Percentiles rank a stretch among this genome's conserved stretches.
These are phyloP conservation scores for Closterium sp. DNA, from an alignment of 139 green algal genomes.

Conservation along the genomic window DNA sequence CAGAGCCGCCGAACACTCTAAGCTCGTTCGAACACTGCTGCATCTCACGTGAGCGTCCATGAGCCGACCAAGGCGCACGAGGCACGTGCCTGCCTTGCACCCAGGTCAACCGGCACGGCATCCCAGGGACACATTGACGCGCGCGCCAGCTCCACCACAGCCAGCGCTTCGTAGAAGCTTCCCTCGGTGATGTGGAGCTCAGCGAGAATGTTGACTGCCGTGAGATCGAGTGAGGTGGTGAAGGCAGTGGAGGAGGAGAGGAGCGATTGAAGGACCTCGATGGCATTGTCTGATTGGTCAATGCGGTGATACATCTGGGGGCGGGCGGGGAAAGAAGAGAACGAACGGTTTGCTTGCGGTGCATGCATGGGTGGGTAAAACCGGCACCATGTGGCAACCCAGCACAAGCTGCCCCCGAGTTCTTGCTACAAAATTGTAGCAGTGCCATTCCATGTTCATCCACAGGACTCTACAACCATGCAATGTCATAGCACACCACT, in stretches of 20 bases:
- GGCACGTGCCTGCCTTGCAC: constrained; percentile 61
- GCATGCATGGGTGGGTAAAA: background rate
- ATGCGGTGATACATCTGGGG: constrained; percentile 63
- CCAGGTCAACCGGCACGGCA: constrained; percentile 71
- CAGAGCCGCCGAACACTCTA: no score
- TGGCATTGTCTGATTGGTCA: constrained; percentile 55
- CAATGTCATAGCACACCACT: background rate
- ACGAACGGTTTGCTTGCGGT: background rate
- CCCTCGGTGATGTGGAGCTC: constrained; percentile 65
- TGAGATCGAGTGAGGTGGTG: constrained; percentile 62
- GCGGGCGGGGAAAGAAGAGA: background rate
- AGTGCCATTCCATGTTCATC: background rate
- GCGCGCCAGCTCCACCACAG: constrained; percentile 63
- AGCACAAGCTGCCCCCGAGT: no score
- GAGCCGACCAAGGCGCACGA: constrained; percentile 59
- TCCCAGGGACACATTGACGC: constrained; percentile 39
- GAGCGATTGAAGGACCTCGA: constrained; percentile 49
- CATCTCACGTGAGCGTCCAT: constrained; percentile 46
- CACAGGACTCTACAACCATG: background rate
- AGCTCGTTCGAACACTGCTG: no score
- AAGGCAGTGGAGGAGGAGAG: background rate
- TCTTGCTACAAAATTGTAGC: no score
- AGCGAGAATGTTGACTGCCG: constrained; percentile 82
- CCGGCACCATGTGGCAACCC: no score
- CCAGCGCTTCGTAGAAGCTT: constrained; percentile 53